phyloP scores from a whole-genome alignment of 2,329 filamentous ascomycete species.

The Scytalidium sp. region DNA sequence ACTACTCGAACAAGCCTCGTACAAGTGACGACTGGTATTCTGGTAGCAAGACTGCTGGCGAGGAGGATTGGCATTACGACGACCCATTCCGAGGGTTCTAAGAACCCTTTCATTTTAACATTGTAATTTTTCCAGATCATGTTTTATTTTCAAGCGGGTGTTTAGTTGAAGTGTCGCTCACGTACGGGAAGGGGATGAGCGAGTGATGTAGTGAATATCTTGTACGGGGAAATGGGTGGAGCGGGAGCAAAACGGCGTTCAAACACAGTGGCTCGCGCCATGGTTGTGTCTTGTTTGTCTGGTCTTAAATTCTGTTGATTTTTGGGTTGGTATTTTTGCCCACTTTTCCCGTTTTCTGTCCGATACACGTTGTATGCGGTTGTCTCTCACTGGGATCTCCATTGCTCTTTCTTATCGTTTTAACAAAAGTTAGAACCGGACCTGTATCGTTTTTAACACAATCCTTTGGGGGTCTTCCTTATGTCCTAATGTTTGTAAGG shows the following conservation, averaged over 20 bases:
- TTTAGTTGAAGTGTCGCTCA: background rate
- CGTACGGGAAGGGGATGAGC: background rate
- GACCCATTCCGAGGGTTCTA: constrained; percentile 63
- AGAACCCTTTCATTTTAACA: constrained; percentile 3
- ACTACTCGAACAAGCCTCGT: constrained; percentile 18
- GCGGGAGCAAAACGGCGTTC: background rate
- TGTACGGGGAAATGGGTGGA: background rate
- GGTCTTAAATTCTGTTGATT: background rate
- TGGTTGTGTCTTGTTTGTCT: background rate
- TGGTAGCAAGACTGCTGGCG: constrained; percentile 43
- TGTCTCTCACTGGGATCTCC: background rate
- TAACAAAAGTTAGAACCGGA: background rate
- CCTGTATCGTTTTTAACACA: background rate
- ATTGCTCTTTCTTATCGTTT: background rate
- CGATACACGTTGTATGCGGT: background rate
- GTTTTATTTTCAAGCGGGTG: background rate
- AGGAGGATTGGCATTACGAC: constrained; percentile 49
- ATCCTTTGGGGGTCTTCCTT: background rate
- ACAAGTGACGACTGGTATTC: constrained; percentile 48
- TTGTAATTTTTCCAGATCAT: background rate
- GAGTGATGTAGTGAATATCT: background rate
- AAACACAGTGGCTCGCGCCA: background rate
- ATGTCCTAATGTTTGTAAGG: no score
- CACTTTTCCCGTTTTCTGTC: background rate
- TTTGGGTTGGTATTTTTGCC: background rate